Evolutionary conservation across 768 basidiomycete genomes (phyloP), one percentile per base, ranked within the genome.

Genomic region (Chalciporus sphaerocephalus): DNA sequence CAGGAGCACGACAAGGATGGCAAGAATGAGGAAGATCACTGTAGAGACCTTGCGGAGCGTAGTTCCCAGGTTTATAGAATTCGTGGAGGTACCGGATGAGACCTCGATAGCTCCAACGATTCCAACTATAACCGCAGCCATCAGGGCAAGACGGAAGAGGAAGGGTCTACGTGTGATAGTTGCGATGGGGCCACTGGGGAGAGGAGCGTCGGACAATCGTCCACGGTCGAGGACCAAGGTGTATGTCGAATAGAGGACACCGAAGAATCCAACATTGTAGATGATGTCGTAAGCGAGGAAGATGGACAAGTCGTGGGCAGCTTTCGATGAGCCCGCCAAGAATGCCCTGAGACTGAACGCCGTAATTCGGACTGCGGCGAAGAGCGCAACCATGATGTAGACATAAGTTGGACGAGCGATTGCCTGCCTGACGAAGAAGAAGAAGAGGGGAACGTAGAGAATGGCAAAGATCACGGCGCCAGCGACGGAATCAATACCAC

Each of bases 231-330:
- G 42, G 13, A 64, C 65, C 9, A 69, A 58, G 16, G 51, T 59
- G 44, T 69, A 67, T 15, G 65, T 58, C 11, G 62, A 68, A 40
- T 64, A 68, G 7, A 69, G 38, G 32, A 69, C 40, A 50, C 60
- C 64, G 20, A 65, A 69, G 61, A 69, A 66, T 34, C 67, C 67
- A 15, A 61, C 56, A 36, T 61, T 67, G 48, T 69, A 69, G 16
- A 69, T 24, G 44, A 68, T 47, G 43, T 60, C 52, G 40, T 57
- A 59, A n/a, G 67, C 50, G 40, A 67, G 48, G 22, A 66, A 39
- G 25, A 59, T 23, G 18, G 52, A 42, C 23, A 57, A 17, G 20
- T 62, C 48, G 40, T 65, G 25, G 5, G 54, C 61, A 2, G 54
- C 61, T 5, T 46, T 42, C 17, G 42, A 25, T 16, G 58, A 57